Conservation (phyloP, 2,329 filamentous ascomycete genomes). For the Curvularia eragrostidis region DNA sequence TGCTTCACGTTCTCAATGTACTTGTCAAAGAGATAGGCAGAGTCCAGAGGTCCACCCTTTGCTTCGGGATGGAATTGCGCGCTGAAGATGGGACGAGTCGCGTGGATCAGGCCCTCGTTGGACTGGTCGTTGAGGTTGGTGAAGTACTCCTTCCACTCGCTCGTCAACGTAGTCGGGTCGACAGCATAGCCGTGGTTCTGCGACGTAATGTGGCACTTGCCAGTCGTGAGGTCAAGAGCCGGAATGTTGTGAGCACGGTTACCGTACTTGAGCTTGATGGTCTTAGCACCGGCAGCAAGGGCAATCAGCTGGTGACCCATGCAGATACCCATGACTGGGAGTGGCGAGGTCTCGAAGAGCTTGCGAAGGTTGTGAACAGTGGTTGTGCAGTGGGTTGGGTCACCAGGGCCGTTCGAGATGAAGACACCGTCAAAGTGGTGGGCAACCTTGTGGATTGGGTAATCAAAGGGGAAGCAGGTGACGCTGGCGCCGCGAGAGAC, state of each 20-base stretch:
- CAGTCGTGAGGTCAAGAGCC: slow-evolving; percentile 89
- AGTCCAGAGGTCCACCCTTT: slow-evolving; percentile 96
- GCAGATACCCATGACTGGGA: slow-evolving; percentile 97
- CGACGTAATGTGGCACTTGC: slow-evolving; percentile 96
- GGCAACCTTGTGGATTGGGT: slow-evolving; percentile 96
- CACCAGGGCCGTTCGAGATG: slow-evolving; percentile 98
- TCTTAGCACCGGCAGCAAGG: slow-evolving; percentile 84
- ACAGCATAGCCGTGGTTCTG: slow-evolving; percentile 99
- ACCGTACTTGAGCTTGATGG: slow-evolving; percentile 98
- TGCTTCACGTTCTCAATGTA: slow-evolving; percentile 88
- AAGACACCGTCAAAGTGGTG: slow-evolving; percentile 98
- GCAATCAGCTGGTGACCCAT: slow-evolving; percentile 96
- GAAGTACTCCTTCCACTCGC: slow-evolving; percentile 97
- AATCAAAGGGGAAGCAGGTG: slow-evolving; percentile 95
- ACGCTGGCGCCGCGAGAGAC: slow-evolving; percentile 90
- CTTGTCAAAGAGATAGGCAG: slow-evolving; percentile 93
- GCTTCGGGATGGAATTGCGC: slow-evolving; percentile 99
- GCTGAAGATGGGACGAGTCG: slow-evolving; percentile 93
- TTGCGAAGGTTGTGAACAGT: slow-evolving; percentile 92
- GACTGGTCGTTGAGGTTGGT: slow-evolving; percentile 97
- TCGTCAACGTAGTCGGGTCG: slow-evolving; percentile 79
- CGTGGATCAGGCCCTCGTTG: slow-evolving; percentile 98
- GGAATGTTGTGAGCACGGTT: slow-evolving; percentile 99
- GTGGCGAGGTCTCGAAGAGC: slow-evolving; percentile 87
- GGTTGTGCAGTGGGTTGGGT: slow-evolving; percentile 94